Conservation (phyloP, 352 stramenopile species). For the Saprolegnia parasitica region DNA sequence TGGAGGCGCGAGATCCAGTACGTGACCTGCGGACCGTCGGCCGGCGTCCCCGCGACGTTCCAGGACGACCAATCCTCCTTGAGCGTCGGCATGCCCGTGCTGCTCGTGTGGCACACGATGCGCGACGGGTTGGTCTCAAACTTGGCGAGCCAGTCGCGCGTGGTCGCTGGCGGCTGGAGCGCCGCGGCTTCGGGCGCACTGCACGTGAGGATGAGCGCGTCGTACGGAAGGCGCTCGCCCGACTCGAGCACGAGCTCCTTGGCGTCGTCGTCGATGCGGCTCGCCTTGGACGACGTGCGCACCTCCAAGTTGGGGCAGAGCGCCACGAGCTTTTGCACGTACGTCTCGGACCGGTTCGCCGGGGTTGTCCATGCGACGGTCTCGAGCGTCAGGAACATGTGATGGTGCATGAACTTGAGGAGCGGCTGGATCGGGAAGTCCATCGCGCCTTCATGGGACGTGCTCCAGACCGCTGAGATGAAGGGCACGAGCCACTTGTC, state of each 20-base stretch:
- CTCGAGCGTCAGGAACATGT: constrained; percentile 37
- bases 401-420: constrained; percentile 38
- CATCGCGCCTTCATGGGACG: constrained; percentile 33
- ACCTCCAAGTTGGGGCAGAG: constrained; percentile 45
- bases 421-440: constrained; percentile 35
- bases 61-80: constrained; percentile 71
- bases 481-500: constrained; percentile 38
- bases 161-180: constrained; percentile 33
- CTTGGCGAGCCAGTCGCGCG: constrained; percentile 42
- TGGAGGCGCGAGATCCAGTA: constrained; percentile 87
- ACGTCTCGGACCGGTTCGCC: constrained; percentile 52
- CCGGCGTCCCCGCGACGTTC: constrained; percentile 74
- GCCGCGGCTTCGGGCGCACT: constrained; percentile 30
- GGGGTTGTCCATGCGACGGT: constrained; percentile 47
- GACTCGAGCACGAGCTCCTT: constrained; percentile 31
- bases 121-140: constrained; percentile 43
- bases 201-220: constrained; percentile 50
- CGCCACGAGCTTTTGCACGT: constrained; percentile 61
- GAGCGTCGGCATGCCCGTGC: constrained; percentile 58
- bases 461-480: constrained; percentile 36
- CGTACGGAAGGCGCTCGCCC: constrained; percentile 37
- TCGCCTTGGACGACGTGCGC: constrained; percentile 37
- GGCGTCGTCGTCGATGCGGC: constrained; percentile 32
- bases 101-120: constrained; percentile 39
- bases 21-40: constrained; percentile 53